Conservation (phyloP, 495 filamentous ascomycete genomes). For the Copromyces sp. region DNA sequence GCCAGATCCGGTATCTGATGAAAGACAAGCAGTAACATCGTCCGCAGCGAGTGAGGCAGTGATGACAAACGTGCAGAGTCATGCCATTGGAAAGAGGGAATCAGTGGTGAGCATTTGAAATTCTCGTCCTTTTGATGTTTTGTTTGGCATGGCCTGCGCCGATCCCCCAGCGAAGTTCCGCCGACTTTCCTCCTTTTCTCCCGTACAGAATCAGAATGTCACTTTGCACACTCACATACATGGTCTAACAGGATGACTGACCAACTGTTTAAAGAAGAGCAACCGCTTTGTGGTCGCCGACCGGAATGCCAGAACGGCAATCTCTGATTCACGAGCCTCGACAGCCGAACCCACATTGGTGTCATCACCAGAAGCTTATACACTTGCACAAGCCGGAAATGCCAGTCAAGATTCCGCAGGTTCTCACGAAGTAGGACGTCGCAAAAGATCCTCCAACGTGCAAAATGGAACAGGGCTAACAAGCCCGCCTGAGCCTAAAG, state of each 20-base stretch:
- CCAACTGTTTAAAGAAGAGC: constrained; percentile 5
- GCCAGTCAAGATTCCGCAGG: not conserved
- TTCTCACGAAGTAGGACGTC: not conserved
- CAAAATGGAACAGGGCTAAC: not conserved
- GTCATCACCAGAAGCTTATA: not conserved
- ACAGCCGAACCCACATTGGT: not conserved
- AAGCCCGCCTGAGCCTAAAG: not conserved
- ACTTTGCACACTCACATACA: not conserved
- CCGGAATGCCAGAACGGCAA: constrained; percentile 10
- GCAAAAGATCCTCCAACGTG: not conserved
- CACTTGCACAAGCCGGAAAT: not conserved
- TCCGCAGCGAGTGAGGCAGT: not conserved
- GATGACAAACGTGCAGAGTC: not conserved
- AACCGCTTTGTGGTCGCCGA: constrained; percentile 22
- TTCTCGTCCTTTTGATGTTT: not conserved
- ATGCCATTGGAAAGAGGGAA: constrained; percentile 2
- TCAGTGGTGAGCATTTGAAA: constrained; percentile 8
- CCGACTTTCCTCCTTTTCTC: not conserved
- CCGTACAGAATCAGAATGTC: not conserved
- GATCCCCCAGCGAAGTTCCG: not conserved
- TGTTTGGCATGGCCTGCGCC: not conserved
- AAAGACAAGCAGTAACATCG: not conserved
- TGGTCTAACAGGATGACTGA: not conserved
- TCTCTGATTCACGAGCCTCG: constrained; percentile 1
- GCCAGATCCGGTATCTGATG: not conserved